Conservation (phyloP, 805 yeast species). For the Candida ponderosae region DNA sequence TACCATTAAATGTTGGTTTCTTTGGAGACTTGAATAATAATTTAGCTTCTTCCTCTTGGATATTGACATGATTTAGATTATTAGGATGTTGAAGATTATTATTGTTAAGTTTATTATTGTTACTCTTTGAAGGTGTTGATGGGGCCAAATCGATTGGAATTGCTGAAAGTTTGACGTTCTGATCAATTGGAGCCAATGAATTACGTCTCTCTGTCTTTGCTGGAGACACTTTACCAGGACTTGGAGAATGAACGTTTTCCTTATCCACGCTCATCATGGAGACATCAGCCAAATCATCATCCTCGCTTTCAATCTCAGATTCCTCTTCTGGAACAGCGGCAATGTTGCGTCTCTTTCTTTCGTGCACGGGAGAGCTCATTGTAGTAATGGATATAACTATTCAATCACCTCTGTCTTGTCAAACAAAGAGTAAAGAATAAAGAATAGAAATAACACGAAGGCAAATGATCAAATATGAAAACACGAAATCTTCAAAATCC, state of each 20-base stretch:
- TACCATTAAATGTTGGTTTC: slow-evolving; percentile 27
- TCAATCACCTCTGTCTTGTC: no score
- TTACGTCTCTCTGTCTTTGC: slow-evolving; percentile 13
- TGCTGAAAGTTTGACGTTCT: slow-evolving; percentile 7
- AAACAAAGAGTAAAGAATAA: no score
- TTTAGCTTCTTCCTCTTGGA: background rate
- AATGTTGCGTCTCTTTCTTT: slow-evolving; percentile 6
- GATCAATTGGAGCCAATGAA: slow-evolving; percentile 15
- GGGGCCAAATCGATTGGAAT: slow-evolving; percentile 11
- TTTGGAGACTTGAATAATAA: slow-evolving; percentile 17
- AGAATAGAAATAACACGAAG: no score
- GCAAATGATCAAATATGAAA: no score
- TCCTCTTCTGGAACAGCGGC: slow-evolving; percentile 13
- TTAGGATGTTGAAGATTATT: no score
- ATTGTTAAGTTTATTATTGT: background rate
- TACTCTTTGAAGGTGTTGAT: slow-evolving; percentile 7
- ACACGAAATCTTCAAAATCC: no score
- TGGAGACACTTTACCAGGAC: slow-evolving; percentile 16
- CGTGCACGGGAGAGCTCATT: background rate
- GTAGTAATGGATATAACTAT: no score
- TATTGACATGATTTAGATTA: no score
- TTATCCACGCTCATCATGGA: slow-evolving; percentile 7
- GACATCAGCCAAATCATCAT: background rate
- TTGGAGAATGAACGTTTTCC: slow-evolving; percentile 15
- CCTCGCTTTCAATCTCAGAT: slow-evolving; percentile 4